These are phyloP conservation scores for Pilaira anomala DNA, from an alignment of 192 early-diverging fungal species.

Conservation along the genomic window DNA sequence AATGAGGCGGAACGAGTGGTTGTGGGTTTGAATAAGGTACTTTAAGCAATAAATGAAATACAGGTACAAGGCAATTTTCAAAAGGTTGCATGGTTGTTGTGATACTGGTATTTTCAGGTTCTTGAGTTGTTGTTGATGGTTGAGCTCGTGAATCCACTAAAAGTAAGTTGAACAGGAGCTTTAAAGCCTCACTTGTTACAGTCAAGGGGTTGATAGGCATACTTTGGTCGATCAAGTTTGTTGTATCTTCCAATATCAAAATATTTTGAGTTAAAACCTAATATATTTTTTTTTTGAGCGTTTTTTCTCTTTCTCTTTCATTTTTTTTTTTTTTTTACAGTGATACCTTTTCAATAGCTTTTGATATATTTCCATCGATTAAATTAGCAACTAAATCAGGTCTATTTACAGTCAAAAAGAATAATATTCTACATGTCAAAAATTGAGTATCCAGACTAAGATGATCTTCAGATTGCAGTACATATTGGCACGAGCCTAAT, in stretches of 20 bases:
- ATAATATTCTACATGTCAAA: conserved; percentile 61
- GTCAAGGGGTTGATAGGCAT: conserved; percentile 39
- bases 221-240: not conserved
- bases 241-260: conserved; percentile 6
- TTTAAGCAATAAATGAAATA: conserved; percentile 40
- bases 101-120: conserved; percentile 21
- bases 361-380: conserved; percentile 39
- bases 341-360: conserved; percentile 38
- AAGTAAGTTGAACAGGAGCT: conserved; percentile 54
- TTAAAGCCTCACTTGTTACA: conserved; percentile 50
- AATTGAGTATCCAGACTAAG: conserved; percentile 56
- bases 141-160: conserved; percentile 28
- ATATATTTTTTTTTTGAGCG: not conserved
- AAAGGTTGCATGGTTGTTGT: conserved; percentile 23
- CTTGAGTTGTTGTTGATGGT: conserved; percentile 19
- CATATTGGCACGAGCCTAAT: conserved; percentile 28
- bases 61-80: conserved; percentile 39
- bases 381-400: conserved; percentile 37
- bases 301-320: not conserved
- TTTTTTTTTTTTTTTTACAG: not conserved
- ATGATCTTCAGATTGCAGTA: conserved; percentile 26
- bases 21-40: conserved; percentile 37
- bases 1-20: conserved; percentile 69
- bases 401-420: conserved; percentile 59
- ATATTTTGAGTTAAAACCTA: conserved; percentile 2